Evolutionary conservation across 345 rosid species (phyloP).

Genomic region (Citrus inodora): DNA sequence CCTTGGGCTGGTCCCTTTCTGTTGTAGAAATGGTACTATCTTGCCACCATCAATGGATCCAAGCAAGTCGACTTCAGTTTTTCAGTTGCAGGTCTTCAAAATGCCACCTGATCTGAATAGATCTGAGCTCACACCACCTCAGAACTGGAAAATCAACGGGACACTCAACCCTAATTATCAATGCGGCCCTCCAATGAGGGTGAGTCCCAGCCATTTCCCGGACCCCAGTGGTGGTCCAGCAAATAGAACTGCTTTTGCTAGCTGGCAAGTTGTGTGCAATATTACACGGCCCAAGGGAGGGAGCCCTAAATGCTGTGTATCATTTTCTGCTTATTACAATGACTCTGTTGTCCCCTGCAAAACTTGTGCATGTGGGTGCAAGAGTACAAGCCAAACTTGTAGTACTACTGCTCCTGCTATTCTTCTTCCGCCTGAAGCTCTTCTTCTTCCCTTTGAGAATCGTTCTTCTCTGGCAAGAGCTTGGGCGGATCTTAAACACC

Average conservation of each 20-base stretch:
- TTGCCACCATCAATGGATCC: conserved; percentile 83
- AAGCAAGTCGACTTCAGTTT: conserved; percentile 68
- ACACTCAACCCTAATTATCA: conserved; percentile 75
- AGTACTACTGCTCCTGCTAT: conserved; percentile 65
- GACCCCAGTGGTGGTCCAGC: conserved; percentile 70
- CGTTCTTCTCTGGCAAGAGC: conserved; percentile 53
- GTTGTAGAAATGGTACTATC: conserved; percentile 91
- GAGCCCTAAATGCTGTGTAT: conserved; percentile 76
- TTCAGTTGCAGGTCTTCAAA: conserved; percentile 82
- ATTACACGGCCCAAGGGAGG: conserved; percentile 69
- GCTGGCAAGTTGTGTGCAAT: conserved; percentile 98
- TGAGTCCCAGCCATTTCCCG: conserved; percentile 69
- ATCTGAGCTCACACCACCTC: conserved; percentile 65
- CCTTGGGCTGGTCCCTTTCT: conserved; percentile 61
- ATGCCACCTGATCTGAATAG: conserved; percentile 89
- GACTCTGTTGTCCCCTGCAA: conserved; percentile 84
- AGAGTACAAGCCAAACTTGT: conserved; percentile 50
- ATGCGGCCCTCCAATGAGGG: conserved; percentile 83
- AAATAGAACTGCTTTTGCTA: conserved; percentile 64
- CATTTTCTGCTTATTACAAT: conserved; percentile 88
- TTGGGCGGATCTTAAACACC: conserved; percentile 70
- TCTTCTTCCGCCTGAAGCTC: conserved; percentile 79
- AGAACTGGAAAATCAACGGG: conserved; percentile 82
- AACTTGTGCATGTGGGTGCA: conserved; percentile 93
- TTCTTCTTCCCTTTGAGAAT: conserved; percentile 82